Conservation (phyloP, 352 stramenopile species). For the Globisporangium spiculum region DNA sequence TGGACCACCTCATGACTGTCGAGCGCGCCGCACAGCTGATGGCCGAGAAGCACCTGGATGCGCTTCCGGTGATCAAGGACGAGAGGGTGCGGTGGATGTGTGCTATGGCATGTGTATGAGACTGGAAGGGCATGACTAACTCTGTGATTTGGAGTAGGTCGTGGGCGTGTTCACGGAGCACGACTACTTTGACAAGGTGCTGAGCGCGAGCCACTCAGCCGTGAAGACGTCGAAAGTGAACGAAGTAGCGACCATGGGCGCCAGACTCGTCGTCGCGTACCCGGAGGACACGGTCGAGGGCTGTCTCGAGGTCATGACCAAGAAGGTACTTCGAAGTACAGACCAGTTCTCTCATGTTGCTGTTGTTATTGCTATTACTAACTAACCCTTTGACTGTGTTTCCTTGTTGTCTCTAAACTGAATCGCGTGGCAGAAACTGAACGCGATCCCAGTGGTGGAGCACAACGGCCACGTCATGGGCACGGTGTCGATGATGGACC, state of each 20-base stretch:
- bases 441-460: conserved; percentile 36
- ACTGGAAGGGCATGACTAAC: not conserved
- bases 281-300: conserved; percentile 38
- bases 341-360: not conserved
- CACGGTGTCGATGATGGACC: conserved; percentile 30
- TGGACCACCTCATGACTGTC: conserved; percentile 34
- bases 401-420: not conserved
- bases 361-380: not conserved
- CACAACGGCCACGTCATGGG: conserved; percentile 34
- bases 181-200: conserved; percentile 48
- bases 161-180: conserved; percentile 42
- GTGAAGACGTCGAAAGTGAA: conserved; percentile 26
- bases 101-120: not conserved
- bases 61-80: conserved; percentile 34
- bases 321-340: conserved; percentile 20
- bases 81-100: conserved; percentile 19
- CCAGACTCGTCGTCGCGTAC: conserved; percentile 34
- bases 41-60: conserved; percentile 32
- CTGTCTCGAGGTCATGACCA: conserved; percentile 39
- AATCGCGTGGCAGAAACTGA: conserved; percentile 23
- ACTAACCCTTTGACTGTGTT: conserved; percentile 1
- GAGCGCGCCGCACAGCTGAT: conserved; percentile 36
- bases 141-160: conserved; percentile 11
- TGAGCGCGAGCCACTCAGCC: conserved; percentile 29
- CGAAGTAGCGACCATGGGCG: conserved; percentile 36